These are phyloP conservation scores for Sicyos baderoa DNA, from an alignment of 306 rosid species.

Conservation along the genomic window DNA sequence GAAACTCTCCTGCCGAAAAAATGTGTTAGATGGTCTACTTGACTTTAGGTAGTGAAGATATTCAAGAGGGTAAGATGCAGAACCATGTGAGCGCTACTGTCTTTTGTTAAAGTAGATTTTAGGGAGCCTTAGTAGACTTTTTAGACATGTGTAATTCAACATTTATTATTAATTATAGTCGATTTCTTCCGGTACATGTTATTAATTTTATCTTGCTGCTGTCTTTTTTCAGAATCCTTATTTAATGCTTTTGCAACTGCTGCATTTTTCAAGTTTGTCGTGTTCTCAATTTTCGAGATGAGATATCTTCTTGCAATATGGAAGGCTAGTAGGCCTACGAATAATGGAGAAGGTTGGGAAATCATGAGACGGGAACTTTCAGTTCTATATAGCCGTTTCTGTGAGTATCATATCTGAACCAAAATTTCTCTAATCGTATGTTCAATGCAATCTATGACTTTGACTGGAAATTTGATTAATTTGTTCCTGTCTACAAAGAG, in stretches of 20 bases:
- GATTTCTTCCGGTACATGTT: not conserved
- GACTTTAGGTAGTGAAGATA: too few relatives aligned
- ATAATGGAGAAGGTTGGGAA: slow-evolving; percentile 96
- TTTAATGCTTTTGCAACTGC: slow-evolving; percentile 99
- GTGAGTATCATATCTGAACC: slow-evolving; percentile 42
- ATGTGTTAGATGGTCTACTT: too few relatives aligned
- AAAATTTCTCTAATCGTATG: not conserved
- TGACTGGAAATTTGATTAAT: too few relatives aligned
- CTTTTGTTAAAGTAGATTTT: too few relatives aligned
- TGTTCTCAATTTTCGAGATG: slow-evolving; percentile 97
- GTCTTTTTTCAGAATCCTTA: slow-evolving; percentile 61
- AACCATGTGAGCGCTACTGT: not conserved
- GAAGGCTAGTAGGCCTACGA: slow-evolving; percentile 89
- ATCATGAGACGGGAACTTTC: slow-evolving; percentile 97
- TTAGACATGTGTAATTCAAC: not conserved
- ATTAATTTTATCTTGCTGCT: slow-evolving; percentile 22
- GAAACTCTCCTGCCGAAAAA: too few relatives aligned
- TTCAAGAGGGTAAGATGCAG: not conserved
- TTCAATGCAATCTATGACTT: too few relatives aligned
- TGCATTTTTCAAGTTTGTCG: slow-evolving; percentile 95
- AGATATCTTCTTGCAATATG: slow-evolving; percentile 99
- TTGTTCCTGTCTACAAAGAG: too few relatives aligned
- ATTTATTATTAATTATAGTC: not conserved
- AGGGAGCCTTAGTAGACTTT: too few relatives aligned
- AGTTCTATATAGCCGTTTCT: slow-evolving; percentile 89